A percentile compares a stretch with the other conserved stretches of the same genome.
phyloP scores from a whole-genome alignment of 257 asterid species.

The Haberlea rhodopensis region DNA sequence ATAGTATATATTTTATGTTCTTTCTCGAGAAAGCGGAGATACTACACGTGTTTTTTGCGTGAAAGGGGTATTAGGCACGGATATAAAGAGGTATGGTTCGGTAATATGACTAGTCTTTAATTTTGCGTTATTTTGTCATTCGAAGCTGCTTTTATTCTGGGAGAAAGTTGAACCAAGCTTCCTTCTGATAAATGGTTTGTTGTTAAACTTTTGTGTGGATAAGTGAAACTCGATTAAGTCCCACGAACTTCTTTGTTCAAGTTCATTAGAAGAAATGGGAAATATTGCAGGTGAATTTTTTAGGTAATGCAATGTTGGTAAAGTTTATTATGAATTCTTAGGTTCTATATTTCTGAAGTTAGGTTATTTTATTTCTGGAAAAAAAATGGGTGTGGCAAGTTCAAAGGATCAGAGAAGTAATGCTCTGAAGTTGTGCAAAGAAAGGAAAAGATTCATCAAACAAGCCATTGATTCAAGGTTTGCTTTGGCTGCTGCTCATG shows the following conservation, averaged over 20 bases:
- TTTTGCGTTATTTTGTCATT: slow-evolving; percentile 9
- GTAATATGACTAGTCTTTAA: background rate
- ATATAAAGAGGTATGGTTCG: slow-evolving; percentile 19
- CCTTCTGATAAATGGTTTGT: background rate
- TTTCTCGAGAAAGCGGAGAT: slow-evolving; percentile 17
- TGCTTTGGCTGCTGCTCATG: slow-evolving; percentile 93
- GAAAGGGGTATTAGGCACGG: slow-evolving; percentile 7
- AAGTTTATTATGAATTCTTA: slow-evolving; percentile 15
- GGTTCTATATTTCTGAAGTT: slow-evolving; percentile 28
- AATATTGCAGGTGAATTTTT: slow-evolving; percentile 16
- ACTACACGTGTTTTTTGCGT: slow-evolving; percentile 23
- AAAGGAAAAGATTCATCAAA: slow-evolving; percentile 71
- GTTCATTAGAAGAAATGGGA: background rate
- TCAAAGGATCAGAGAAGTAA: slow-evolving; percentile 71
- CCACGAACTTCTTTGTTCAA: slow-evolving; percentile 1
- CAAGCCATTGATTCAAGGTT: slow-evolving; percentile 90
- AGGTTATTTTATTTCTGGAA: slow-evolving; percentile 20
- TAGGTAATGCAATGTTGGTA: slow-evolving; percentile 19
- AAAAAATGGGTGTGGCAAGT: slow-evolving; percentile 65
- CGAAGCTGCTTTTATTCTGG: slow-evolving; percentile 18
- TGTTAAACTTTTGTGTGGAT: background rate
- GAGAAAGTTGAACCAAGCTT: background rate
- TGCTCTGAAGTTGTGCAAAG: slow-evolving; percentile 80
- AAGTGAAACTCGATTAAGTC: background rate
- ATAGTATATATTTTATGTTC: background rate